Evolutionary conservation across 352 stramenopile genomes (phyloP).

Genomic region (Pythium rishiriense): DNA sequence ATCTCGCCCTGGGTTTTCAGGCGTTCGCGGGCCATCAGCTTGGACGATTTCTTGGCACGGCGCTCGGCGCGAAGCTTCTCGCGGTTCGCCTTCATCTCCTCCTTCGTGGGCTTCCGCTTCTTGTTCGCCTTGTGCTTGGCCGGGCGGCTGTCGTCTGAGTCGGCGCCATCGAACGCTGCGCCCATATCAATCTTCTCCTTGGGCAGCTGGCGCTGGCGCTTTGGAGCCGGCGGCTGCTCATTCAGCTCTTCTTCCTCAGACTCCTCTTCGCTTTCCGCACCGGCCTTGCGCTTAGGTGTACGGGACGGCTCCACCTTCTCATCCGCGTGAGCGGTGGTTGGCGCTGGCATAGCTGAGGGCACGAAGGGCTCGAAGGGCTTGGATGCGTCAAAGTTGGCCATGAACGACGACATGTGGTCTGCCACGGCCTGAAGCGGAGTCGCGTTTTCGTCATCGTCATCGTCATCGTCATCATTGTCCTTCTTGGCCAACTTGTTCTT

Average conservation of each 20-base stretch:
- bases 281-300: conserved; percentile 6
- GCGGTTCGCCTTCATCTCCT: conserved; percentile 52
- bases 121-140: conserved; percentile 9
- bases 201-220: conserved; percentile 13
- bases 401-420: conserved; percentile 42
- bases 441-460: conserved; percentile 23
- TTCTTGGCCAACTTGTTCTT: conserved; percentile 12
- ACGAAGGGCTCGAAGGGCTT: conserved; percentile 14
- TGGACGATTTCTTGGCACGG: conserved; percentile 49
- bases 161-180: conserved; percentile 60
- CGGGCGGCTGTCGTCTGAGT: conserved; percentile 34
- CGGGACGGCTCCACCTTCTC: neutral
- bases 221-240: conserved; percentile 8
- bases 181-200: conserved; percentile 76
- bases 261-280: neutral
- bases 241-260: conserved; percentile 4
- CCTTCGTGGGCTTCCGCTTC: conserved; percentile 50
- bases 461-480: conserved; percentile 23
- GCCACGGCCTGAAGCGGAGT: conserved; percentile 31
- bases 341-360: neutral
- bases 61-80: conserved; percentile 59
- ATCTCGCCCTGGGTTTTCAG: conserved; percentile 47
- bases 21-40: conserved; percentile 58
- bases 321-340: neutral
- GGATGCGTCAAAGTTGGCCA: conserved; percentile 26